Base-by-base conservation (phyloP, 163 green algal species). In the Scenedesmus sp. region DNA sequence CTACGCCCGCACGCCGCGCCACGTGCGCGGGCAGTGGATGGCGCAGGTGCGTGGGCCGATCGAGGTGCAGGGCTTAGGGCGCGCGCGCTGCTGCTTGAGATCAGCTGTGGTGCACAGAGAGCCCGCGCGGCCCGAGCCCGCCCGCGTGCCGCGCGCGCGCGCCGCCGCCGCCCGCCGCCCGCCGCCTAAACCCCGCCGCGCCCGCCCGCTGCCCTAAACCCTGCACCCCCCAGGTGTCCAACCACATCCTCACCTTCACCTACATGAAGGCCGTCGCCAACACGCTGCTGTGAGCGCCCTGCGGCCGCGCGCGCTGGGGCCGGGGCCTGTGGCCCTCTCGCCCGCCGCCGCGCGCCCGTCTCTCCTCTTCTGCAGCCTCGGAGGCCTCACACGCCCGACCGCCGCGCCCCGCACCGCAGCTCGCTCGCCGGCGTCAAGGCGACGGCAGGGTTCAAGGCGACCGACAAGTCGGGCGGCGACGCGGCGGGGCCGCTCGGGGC, bases 241-340 rank as follows among this genome's bases (percentile, higher is more conserved):
- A 83, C 64, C 75, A 83, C 56, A 71, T 83, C 53, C 75, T 83
- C 10, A 57, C 33, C 39, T 83, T 83, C 75, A 83, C 75, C 11
- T 83, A 77, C 56, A 71, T 83, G 28, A 83, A 83, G 64, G 75
- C 75, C 22, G 64, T 83, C 18, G 39, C 57, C 65, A 83, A 83
- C 75, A 83, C 75, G 26, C 56, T 83, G 44, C 65, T 83, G 75
- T 80, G 60, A 81, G 73, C 73, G 4, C n/a, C 18, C 48, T 50
- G 9, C 4, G 31, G n/a, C 54, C 26, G 54, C 54, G n/a, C 9
- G 14, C 9, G 54, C 54, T 63, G 54, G 14, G 54, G 20, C n/a
- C 26, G 14, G 9, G 13, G 54, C 14, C n/a, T 9, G 54, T 31
- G 22, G 3, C n/a, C n/a, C n/a, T 53, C 14, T 53, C 13, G 14